Evolutionary conservation across 2,329 filamentous ascomycete genomes (phyloP).

Genomic region (Penicillium palitans): DNA sequence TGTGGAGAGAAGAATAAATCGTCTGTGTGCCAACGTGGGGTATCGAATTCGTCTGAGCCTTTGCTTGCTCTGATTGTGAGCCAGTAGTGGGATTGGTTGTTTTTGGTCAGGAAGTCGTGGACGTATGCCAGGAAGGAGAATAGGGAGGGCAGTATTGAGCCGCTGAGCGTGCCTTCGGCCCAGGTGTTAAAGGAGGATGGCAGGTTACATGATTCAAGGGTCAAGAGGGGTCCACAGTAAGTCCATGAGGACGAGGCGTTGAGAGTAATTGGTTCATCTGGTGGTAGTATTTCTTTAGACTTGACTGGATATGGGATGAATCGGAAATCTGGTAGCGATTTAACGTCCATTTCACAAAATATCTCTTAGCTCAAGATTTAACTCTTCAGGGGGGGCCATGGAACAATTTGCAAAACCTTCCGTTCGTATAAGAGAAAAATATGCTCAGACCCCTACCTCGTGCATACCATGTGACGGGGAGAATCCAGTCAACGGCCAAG

Average conservation of each 20-base stretch:
- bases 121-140: constrained; percentile 46
- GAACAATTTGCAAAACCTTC: not conserved
- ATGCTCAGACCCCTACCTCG: constrained; percentile 1
- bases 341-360: constrained; percentile 17
- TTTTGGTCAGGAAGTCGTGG: constrained; percentile 39
- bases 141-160: constrained; percentile 38
- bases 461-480: not conserved
- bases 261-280: constrained; percentile 16
- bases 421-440: not conserved
- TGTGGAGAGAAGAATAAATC: constrained; percentile 47
- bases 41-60: constrained; percentile 47
- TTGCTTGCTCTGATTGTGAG: constrained; percentile 51
- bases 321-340: constrained; percentile 20
- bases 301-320: constrained; percentile 18
- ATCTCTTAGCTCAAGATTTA: not conserved
- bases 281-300: constrained; percentile 2
- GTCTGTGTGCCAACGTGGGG: constrained; percentile 53
- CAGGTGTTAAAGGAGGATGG: constrained; percentile 45
- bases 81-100: constrained; percentile 48
- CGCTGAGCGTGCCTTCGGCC: constrained; percentile 36
- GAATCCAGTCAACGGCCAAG: not conserved
- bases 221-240: constrained; percentile 47
- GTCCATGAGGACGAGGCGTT: constrained; percentile 43
- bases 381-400: not conserved
- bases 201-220: constrained; percentile 25